A percentile compares a stretch with the other conserved stretches of the same genome.
Evolutionary conservation across 169 alveolate genomes (phyloP).

Genomic region (Cryptosporidium sp.): DNA sequence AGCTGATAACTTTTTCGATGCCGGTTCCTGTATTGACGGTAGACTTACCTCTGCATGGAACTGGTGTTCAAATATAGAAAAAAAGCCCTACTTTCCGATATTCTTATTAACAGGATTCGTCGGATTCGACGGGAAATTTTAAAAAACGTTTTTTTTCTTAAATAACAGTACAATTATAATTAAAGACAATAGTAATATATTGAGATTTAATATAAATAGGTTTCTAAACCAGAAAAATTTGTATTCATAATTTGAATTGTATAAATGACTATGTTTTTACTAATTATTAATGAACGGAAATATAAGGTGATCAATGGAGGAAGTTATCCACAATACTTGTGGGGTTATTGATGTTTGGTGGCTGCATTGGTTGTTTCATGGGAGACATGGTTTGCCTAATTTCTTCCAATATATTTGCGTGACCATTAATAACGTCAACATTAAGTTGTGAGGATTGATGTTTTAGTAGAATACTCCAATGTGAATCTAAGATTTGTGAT

Average conservation of each 20-base stretch:
- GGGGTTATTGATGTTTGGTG: neutral
- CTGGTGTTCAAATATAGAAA: constrained; percentile 92
- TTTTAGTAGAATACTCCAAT: constrained; percentile 54
- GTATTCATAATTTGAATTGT: neutral
- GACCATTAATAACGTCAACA: constrained; percentile 40
- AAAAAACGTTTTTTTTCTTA: neutral
- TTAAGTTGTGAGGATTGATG: constrained; percentile 29
- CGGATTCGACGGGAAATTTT: constrained; percentile 89
- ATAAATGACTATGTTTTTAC: neutral
- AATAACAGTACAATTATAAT: too few species aligned
- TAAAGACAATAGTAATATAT: neutral
- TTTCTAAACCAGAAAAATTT: neutral
- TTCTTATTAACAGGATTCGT: constrained; percentile 92
- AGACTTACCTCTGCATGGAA: constrained; percentile 94
- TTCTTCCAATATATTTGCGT: constrained; percentile 57
- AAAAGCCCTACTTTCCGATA: constrained; percentile 90
- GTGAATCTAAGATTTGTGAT: constrained; percentile 53
- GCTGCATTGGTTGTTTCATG: neutral
- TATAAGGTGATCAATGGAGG: neutral
- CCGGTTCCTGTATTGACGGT: constrained; percentile 95
- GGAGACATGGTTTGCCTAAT: constrained; percentile 8
- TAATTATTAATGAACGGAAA: too few species aligned
- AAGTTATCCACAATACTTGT: neutral
- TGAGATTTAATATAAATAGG: neutral
- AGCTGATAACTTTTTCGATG: constrained; percentile 94